Evolutionary conservation across 805 yeast species (phyloP).

Genomic region (Metschnikowia continentalis): DNA sequence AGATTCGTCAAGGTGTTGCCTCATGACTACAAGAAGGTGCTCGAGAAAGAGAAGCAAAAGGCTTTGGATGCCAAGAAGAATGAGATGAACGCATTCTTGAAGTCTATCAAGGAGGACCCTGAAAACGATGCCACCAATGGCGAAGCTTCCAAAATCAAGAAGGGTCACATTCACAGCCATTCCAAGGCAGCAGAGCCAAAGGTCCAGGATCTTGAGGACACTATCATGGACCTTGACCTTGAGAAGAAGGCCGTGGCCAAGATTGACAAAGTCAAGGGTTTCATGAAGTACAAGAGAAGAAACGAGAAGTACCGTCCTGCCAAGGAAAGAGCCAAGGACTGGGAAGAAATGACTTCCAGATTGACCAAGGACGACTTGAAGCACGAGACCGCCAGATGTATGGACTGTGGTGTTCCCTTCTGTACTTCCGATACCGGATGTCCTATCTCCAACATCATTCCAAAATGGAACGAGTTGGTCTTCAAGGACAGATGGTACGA

Average conservation of each 20-base stretch:
- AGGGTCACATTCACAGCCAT: conserved; percentile 41
- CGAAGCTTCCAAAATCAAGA: conserved; percentile 61
- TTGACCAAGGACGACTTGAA: conserved; percentile 81
- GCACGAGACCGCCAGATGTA: conserved; percentile 94
- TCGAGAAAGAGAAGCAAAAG: conserved; percentile 69
- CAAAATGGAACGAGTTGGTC: conserved; percentile 96
- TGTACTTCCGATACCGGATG: conserved; percentile 98
- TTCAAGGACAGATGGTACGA: conserved; percentile 93
- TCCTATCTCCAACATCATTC: conserved; percentile 94
- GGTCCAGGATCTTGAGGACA: conserved; percentile 85
- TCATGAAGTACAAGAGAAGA: conserved; percentile 89
- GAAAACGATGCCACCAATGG: conserved; percentile 87
- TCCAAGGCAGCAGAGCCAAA: conserved; percentile 62
- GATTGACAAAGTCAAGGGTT: conserved; percentile 81
- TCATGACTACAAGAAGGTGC: conserved; percentile 81
- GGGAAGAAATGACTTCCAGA: conserved; percentile 85
- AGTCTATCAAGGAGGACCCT: conserved; percentile 74
- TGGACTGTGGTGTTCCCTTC: conserved; percentile 99
- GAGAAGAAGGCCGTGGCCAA: conserved; percentile 60
- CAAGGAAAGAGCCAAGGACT: conserved; percentile 73
- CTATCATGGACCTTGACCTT: conserved; percentile 64
- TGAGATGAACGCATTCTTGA: conserved; percentile 62
- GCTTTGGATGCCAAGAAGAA: conserved; percentile 60
- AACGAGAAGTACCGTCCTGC: conserved; percentile 82
- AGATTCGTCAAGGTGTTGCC: conserved; percentile 94